Conservation (phyloP, 2,329 filamentous ascomycete species). For the Cordyceps cicadae region DNA sequence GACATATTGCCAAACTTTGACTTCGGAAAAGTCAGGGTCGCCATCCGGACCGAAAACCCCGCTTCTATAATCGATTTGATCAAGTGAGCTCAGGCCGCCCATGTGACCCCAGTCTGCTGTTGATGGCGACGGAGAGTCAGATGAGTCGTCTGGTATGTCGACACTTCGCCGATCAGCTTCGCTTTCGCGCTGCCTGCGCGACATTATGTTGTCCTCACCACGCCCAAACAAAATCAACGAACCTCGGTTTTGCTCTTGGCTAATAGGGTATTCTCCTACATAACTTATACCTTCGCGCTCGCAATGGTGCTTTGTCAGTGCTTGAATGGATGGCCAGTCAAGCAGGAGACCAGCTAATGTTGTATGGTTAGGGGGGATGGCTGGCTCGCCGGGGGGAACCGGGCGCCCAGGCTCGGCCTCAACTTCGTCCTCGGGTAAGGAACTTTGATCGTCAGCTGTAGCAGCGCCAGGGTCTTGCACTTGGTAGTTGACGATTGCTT, state of each 20-base stretch:
- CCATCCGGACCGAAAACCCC: slow-evolving; percentile 34
- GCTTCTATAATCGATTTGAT: slow-evolving; percentile 31
- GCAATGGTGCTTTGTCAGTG: slow-evolving; percentile 49
- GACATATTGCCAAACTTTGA: slow-evolving; percentile 45
- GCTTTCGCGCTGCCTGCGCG: slow-evolving; percentile 37
- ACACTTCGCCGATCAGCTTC: slow-evolving; percentile 28
- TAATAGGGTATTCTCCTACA: slow-evolving; percentile 66
- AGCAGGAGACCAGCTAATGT: slow-evolving; percentile 81
- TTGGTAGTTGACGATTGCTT: slow-evolving; percentile 13
- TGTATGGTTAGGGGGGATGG: slow-evolving; percentile 78
- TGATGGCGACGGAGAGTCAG: slow-evolving; percentile 45
- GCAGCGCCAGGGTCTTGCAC: slow-evolving; percentile 10
- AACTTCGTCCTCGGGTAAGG: slow-evolving; percentile 35
- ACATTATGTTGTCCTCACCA: slow-evolving; percentile 63
- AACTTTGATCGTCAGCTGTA: not conserved
- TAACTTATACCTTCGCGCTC: slow-evolving; percentile 42
- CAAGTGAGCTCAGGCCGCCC: slow-evolving; percentile 40
- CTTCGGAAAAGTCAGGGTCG: slow-evolving; percentile 45
- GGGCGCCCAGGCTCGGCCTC: slow-evolving; percentile 44
- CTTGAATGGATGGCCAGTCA: slow-evolving; percentile 59
- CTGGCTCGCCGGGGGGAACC: slow-evolving; percentile 51
- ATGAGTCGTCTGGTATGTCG: slow-evolving; percentile 40
- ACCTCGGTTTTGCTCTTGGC: slow-evolving; percentile 65
- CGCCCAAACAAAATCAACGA: slow-evolving; percentile 67
- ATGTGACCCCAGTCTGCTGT: slow-evolving; percentile 53